A percentile compares a stretch with the other conserved stretches of the same genome.
Evolutionary conservation across 2,329 filamentous ascomycete species (phyloP).

Genomic region (Simplicillium sp.): DNA sequence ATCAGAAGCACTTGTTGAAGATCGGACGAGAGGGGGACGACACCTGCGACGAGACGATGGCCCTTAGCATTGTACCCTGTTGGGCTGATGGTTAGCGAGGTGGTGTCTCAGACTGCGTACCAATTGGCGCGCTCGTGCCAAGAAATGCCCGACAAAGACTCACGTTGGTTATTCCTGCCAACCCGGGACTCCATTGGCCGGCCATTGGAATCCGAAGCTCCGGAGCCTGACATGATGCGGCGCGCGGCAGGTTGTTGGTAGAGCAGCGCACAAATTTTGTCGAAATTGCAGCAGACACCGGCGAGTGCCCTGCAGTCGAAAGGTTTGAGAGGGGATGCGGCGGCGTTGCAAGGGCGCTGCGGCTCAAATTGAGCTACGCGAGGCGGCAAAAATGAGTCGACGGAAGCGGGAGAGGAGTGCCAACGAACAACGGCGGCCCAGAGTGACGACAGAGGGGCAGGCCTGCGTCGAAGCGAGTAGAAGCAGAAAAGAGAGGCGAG

Average conservation of each 20-base stretch:
- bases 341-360: too few species aligned
- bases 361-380: too few species aligned
- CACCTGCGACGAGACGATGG: conserved; percentile 88
- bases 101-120: too few species aligned
- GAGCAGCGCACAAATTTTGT: not conserved
- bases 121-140: not conserved
- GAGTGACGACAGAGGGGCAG: too few species aligned
- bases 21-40: conserved; percentile 81
- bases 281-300: not conserved
- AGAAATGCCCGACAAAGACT: conserved; percentile 30
- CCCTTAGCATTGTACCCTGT: conserved; percentile 85
- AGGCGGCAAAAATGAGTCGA: not conserved
- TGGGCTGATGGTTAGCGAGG: not conserved
- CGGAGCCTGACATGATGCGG: conserved; percentile 24
- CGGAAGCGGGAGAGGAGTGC: not conserved
- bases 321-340: too few species aligned
- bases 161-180: conserved; percentile 73
- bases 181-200: conserved; percentile 65
- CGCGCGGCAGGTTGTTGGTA: conserved; percentile 4
- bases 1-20: conserved; percentile 86
- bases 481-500: too few species aligned
- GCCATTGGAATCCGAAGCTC: conserved; percentile 23
- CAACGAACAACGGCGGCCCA: too few species aligned
- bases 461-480: too few species aligned
- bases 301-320: not conserved